A percentile compares a stretch with the other conserved stretches of the same genome.
Evolutionary conservation across 352 stramenopile species (phyloP).

Genomic region (Peronospora farinosa): DNA sequence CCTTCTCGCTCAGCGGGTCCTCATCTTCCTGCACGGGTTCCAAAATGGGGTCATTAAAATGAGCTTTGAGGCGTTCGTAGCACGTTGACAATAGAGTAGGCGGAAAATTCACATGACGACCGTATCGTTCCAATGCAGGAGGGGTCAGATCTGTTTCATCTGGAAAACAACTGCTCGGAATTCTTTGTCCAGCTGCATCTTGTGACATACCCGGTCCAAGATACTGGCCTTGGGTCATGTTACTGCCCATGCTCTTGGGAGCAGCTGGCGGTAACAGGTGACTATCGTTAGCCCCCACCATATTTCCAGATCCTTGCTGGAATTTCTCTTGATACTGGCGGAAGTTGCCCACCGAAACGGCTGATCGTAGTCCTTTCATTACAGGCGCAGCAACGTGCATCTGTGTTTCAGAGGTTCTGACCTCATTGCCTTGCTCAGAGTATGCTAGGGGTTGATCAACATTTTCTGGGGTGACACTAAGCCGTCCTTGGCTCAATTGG

Average conservation of each 20-base stretch:
- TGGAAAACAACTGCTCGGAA: conserved; percentile 6
- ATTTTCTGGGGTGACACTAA: conserved; percentile 11
- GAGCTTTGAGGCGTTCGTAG: conserved; percentile 58
- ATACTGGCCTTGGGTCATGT: conserved; percentile 22
- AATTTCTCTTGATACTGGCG: conserved; percentile 55
- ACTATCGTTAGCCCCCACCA: conserved; percentile 4
- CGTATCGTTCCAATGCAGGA: conserved; percentile 32
- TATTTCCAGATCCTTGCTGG: conserved; percentile 14
- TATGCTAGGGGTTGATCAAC: conserved; percentile 3
- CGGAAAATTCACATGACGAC: conserved; percentile 50
- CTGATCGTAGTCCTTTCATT: conserved; percentile 40
- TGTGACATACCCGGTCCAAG: conserved; percentile 10
- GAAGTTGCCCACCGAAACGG: conserved; percentile 75
- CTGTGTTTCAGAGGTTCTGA: conserved; percentile 16
- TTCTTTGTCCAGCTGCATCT: conserved; percentile 14
- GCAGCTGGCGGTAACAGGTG: conserved; percentile 9
- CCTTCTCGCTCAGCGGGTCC: conserved; percentile 70
- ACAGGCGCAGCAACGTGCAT: conserved; percentile 11
- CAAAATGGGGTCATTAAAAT: conserved; percentile 71
- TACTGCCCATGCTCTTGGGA: conserved; percentile 16
- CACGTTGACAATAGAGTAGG: conserved; percentile 42
- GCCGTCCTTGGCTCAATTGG: conserved; percentile 16
- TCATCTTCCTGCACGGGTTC: conserved; percentile 61
- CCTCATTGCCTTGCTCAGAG: conserved; percentile 18
- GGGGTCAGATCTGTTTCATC: conserved; percentile 6